phyloP scores from a whole-genome alignment of 2,329 filamentous ascomycete genomes.

The Sclerotinia trifoliorum region DNA sequence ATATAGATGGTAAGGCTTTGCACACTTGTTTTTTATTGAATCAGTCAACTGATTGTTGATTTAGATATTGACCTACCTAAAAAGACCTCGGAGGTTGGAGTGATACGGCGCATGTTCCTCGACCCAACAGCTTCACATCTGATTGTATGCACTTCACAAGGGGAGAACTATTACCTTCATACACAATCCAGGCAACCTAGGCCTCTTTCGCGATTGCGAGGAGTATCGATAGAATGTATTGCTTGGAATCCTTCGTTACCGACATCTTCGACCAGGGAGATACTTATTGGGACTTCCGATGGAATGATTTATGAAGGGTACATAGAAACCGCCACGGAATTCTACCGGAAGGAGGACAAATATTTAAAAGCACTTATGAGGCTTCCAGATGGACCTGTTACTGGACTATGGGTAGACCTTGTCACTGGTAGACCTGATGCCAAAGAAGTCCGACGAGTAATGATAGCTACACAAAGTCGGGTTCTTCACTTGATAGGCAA shows the following conservation, averaged over 20 bases:
- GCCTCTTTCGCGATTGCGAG: conserved; percentile 75
- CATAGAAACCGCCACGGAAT: conserved; percentile 91
- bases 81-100: conserved; percentile 83
- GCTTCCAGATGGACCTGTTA: conserved; percentile 77
- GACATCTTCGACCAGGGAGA: conserved; percentile 91
- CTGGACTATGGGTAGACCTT: conserved; percentile 80
- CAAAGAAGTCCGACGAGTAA: conserved; percentile 67
- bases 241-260: conserved; percentile 94
- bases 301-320: conserved; percentile 94
- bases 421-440: conserved; percentile 56
- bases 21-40: not conserved
- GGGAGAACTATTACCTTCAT: conserved; percentile 97
- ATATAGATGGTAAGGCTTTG: conserved; percentile 73
- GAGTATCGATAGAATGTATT: conserved; percentile 82
- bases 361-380: conserved; percentile 84
- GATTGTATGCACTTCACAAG: conserved; percentile 83
- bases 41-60: conserved; percentile 17
- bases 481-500: conserved; percentile 81
- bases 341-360: conserved; percentile 92
- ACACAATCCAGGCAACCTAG: conserved; percentile 89
- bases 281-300: conserved; percentile 86
- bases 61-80: conserved; percentile 95
- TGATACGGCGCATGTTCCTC: conserved; percentile 94
- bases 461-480: conserved; percentile 75
- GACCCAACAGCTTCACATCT: conserved; percentile 95